Conservation (phyloP, 306 rosid genomes). For the Ziziphus jujuba region DNA sequence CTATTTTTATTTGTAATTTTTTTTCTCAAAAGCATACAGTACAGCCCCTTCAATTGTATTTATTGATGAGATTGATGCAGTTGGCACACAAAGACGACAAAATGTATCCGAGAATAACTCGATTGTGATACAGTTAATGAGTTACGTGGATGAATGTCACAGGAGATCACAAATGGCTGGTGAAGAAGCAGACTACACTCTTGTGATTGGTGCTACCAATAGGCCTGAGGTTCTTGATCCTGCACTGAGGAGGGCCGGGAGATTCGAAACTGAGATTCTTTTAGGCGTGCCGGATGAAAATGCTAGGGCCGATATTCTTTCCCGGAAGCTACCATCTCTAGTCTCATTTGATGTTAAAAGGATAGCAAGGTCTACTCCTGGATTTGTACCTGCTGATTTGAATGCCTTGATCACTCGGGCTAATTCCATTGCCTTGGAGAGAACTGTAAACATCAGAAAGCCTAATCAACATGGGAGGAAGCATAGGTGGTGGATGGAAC, state of each 20-base stretch:
- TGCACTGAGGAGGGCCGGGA: constrained; percentile 66
- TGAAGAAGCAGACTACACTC: constrained; percentile 46
- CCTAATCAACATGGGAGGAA: constrained; percentile 29
- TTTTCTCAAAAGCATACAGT: constrained; percentile 43
- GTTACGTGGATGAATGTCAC: constrained; percentile 58
- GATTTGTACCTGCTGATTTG: constrained; percentile 81
- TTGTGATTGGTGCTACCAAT: constrained; percentile 79
- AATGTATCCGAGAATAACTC: constrained; percentile 56
- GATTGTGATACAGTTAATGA: constrained; percentile 66
- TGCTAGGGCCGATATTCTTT: constrained; percentile 41
- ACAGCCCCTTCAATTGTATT: constrained; percentile 70
- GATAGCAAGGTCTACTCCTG: constrained; percentile 67
- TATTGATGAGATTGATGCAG: constrained; percentile 72
- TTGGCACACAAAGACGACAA: constrained; percentile 65
- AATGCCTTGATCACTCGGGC: constrained; percentile 54
- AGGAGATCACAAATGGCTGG: constrained; percentile 27
- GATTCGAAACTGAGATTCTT: constrained; percentile 61
- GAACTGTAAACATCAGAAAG: constrained; percentile 46
- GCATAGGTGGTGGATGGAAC: constrained; percentile 11
- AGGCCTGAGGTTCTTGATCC: constrained; percentile 68
- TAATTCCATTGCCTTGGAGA: constrained; percentile 55
- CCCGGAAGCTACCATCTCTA: constrained; percentile 39
- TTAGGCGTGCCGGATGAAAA: constrained; percentile 49
- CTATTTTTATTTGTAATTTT: constrained; percentile 3
- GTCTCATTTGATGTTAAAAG: constrained; percentile 58